Evolutionary conservation across 257 asterid genomes (phyloP).

Genomic region (Primulina tabacum): DNA sequence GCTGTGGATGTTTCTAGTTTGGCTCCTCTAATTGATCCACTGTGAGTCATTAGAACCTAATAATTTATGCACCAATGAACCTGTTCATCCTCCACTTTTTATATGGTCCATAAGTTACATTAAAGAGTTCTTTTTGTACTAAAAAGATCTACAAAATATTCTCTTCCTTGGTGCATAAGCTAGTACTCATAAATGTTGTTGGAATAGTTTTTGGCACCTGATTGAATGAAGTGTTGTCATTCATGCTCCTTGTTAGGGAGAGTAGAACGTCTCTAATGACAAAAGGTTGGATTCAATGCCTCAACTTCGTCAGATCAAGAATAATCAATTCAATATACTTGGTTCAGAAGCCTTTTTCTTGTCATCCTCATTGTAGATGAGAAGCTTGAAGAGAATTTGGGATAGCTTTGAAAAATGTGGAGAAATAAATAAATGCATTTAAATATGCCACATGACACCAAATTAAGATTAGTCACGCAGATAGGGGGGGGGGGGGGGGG

Average conservation of each 20-base stretch:
- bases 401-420: background rate
- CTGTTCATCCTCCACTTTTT: slow-evolving; percentile 13
- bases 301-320: background rate
- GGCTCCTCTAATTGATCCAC: slow-evolving; percentile 90
- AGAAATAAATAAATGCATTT: slow-evolving; percentile 4
- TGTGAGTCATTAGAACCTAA: slow-evolving; percentile 53
- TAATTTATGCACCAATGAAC: slow-evolving; percentile 11
- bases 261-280: background rate
- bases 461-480: background rate
- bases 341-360: slow-evolving; percentile 19
- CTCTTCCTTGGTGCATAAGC: slow-evolving; percentile 9
- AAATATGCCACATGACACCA: background rate
- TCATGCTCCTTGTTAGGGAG: slow-evolving; percentile 8
- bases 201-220: slow-evolving; percentile 5
- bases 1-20: slow-evolving; percentile 87
- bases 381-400: no score
- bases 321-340: background rate
- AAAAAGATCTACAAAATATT: slow-evolving; percentile 18
- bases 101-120: slow-evolving; percentile 11
- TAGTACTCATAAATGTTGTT: background rate
- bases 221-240: background rate
- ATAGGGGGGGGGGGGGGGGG: background rate
- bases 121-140: slow-evolving; percentile 8
- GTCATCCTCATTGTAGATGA: background rate
- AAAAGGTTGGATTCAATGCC: background rate